phyloP scores from a whole-genome alignment of 2,329 filamentous ascomycete species.

The Fusarium circinatum region DNA sequence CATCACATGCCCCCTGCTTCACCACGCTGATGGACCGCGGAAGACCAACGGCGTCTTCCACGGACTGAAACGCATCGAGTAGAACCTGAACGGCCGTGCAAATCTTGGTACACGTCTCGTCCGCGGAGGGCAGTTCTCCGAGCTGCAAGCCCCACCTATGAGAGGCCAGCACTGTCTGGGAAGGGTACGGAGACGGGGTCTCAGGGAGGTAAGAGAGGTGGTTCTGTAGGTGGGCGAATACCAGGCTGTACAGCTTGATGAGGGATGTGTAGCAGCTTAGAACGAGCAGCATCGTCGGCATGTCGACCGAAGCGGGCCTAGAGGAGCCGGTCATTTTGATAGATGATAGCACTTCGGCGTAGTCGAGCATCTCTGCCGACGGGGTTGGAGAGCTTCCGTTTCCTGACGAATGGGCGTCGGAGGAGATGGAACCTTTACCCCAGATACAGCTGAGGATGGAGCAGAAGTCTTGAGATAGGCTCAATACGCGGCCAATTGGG shows the following conservation, averaged over 20 bases:
- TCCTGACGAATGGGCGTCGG: background rate
- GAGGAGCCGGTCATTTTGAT: background rate
- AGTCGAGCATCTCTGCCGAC: background rate
- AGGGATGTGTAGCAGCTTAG: conserved; percentile 1
- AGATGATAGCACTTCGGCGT: background rate
- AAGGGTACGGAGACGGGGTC: background rate
- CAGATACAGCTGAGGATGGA: background rate
- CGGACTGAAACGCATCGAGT: background rate
- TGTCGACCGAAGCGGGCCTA: background rate
- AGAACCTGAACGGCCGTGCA: conserved; percentile 4
- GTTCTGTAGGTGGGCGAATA: background rate
- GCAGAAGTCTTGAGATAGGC: background rate
- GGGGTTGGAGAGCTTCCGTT: background rate
- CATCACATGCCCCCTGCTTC: background rate
- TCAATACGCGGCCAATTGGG: background rate
- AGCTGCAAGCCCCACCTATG: conserved; percentile 4
- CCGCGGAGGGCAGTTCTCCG: conserved; percentile 9
- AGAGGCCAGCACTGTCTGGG: background rate
- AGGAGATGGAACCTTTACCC: background rate
- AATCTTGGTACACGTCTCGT: conserved; percentile 9
- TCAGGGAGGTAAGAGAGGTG: background rate
- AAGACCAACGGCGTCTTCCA: background rate
- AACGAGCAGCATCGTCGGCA: background rate
- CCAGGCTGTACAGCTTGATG: background rate
- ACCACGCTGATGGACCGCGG: background rate